These are phyloP conservation scores for Fusarium nygamai DNA, from an alignment of 2,329 filamentous ascomycete genomes.

Conservation along the genomic window DNA sequence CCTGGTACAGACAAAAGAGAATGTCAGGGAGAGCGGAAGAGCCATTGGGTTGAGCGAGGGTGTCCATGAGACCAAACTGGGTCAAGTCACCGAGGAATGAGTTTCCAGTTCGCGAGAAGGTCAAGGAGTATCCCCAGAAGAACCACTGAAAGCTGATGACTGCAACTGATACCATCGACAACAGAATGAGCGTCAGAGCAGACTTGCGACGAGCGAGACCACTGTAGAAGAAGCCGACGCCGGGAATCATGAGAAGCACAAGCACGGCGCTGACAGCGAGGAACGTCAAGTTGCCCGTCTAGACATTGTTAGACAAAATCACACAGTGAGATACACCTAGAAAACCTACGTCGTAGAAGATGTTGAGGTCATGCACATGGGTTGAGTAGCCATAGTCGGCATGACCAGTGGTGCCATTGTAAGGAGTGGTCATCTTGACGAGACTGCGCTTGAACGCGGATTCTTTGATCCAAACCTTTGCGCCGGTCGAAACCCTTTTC, in stretches of 20 bases:
- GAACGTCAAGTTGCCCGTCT: conserved; percentile 87
- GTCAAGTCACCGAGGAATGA: conserved; percentile 81
- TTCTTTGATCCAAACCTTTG: conserved; percentile 13
- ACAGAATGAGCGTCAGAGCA: conserved; percentile 84
- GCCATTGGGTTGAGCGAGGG: conserved; percentile 79
- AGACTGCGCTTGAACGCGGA: conserved; percentile 15
- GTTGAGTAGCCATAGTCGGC: conserved; percentile 63
- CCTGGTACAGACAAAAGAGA: conserved; percentile 85
- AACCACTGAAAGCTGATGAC: conserved; percentile 93
- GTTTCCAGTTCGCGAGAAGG: conserved; percentile 83
- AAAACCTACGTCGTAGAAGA: conserved; percentile 78
- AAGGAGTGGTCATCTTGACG: conserved; percentile 49
- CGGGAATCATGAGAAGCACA: conserved; percentile 91
- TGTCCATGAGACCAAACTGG: conserved; percentile 84
- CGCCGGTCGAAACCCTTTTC: conserved; percentile 5
- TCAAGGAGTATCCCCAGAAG: conserved; percentile 91
- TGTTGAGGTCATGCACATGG: conserved; percentile 75
- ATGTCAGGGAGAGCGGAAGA: conserved; percentile 79
- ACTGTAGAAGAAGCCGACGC: conserved; percentile 94
- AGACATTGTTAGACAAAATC: background rate
- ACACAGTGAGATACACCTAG: background rate
- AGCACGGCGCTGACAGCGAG: conserved; percentile 80
- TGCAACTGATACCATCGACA: conserved; percentile 82
- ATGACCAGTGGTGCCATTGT: conserved; percentile 61
- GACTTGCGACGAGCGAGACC: conserved; percentile 90